A percentile compares a stretch with the other conserved stretches of the same genome.
Conservation (phyloP, 2,329 filamentous ascomycete genomes). For the Ophiostoma perfectum region DNA sequence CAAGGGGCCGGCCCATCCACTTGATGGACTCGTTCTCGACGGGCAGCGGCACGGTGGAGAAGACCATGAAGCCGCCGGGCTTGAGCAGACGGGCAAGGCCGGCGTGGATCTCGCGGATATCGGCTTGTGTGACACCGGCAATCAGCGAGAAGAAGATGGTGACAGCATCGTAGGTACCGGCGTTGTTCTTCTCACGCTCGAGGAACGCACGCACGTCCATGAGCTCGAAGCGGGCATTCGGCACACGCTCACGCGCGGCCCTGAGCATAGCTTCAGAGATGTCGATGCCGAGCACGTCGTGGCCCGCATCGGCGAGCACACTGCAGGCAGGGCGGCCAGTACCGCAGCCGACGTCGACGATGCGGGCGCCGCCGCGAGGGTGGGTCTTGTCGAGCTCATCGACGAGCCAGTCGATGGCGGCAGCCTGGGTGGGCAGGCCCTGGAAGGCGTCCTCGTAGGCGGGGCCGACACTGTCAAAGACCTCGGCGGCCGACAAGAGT, state of each 20-base stretch:
- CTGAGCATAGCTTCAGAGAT: slow-evolving; percentile 30
- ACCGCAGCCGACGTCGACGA: slow-evolving; percentile 32
- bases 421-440: slow-evolving; percentile 27
- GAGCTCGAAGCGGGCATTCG: slow-evolving; percentile 28
- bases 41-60: slow-evolving; percentile 34
- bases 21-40: slow-evolving; percentile 27
- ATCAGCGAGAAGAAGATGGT: slow-evolving; percentile 31
- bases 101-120: slow-evolving; percentile 27
- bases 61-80: slow-evolving; percentile 37
- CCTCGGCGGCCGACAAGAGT: slow-evolving; percentile 26
- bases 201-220: slow-evolving; percentile 29
- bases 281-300: slow-evolving; percentile 32
- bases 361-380: slow-evolving; percentile 15
- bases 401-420: slow-evolving; percentile 30
- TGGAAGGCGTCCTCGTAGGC: slow-evolving; percentile 31
- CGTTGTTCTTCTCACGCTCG: slow-evolving; percentile 12
- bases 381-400: slow-evolving; percentile 23
- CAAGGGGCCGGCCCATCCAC: slow-evolving; percentile 31
- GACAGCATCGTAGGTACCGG: slow-evolving; percentile 27
- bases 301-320: slow-evolving; percentile 30
- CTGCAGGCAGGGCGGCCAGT: slow-evolving; percentile 30
- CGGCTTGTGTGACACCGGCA: slow-evolving; percentile 29
- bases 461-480: slow-evolving; percentile 30
- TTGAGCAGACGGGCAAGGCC: slow-evolving; percentile 32
- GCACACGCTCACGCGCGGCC: slow-evolving; percentile 28